Percentiles rank a stretch among this genome's conserved stretches.
phyloP scores from a whole-genome alignment of 2,329 filamentous ascomycete species.

The Malbranchea zuffiana region DNA sequence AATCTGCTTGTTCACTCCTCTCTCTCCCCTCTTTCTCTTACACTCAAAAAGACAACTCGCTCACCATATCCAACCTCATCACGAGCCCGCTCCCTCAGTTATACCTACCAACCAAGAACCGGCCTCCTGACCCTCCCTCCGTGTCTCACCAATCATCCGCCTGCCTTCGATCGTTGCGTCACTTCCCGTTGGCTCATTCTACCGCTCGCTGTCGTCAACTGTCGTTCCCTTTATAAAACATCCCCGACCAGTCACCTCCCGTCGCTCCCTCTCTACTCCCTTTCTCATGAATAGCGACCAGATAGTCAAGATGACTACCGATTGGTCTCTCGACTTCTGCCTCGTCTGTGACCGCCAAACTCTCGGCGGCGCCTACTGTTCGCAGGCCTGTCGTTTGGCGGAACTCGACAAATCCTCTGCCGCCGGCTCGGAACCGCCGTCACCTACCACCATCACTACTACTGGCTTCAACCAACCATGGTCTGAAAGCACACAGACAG shows the following conservation, averaged over 20 bases:
- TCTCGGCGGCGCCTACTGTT: slow-evolving; percentile 75
- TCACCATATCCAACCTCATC: too few species aligned
- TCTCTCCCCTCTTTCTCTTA: too few species aligned
- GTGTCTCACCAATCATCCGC: too few species aligned
- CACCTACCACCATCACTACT: slow-evolving; percentile 14
- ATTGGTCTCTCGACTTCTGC: slow-evolving; percentile 86
- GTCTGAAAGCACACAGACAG: slow-evolving; percentile 23
- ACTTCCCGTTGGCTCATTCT: not conserved
- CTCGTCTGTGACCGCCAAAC: slow-evolving; percentile 87
- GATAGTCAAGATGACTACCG: slow-evolving; percentile 28
- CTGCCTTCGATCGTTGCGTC: not conserved
- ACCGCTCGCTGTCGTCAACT: not conserved
- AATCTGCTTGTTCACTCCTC: too few species aligned
- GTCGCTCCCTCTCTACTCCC: not conserved
- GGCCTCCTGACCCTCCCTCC: too few species aligned
- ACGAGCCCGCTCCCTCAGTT: too few species aligned
- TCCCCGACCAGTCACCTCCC: too few species aligned
- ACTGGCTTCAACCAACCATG: slow-evolving; percentile 9
- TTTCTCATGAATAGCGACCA: not conserved
- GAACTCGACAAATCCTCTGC: slow-evolving; percentile 64
- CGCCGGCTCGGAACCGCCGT: slow-evolving; percentile 31
- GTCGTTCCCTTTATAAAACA: slow-evolving; percentile 2
- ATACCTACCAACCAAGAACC: too few species aligned
- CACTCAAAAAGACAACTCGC: too few species aligned
- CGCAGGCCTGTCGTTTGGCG: slow-evolving; percentile 76